Conservation (phyloP, 2,329 filamentous ascomycete genomes). For the Microcyclosporella mali region DNA sequence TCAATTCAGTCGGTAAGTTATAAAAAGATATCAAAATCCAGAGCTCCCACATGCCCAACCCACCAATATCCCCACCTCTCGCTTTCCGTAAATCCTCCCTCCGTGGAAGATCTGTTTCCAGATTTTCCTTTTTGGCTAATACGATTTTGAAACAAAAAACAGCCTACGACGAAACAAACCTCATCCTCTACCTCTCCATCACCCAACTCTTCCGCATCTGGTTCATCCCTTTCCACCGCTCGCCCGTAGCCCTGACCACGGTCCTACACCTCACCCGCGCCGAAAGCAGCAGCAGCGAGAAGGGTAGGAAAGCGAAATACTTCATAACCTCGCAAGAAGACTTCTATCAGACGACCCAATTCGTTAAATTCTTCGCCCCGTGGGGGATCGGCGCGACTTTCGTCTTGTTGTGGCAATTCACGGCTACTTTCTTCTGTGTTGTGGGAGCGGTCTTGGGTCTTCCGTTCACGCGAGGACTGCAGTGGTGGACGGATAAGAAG, state of each 20-base stretch:
- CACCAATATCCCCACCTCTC: no score
- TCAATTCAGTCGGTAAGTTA: slow-evolving; percentile 53
- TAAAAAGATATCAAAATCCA: slow-evolving; percentile 3
- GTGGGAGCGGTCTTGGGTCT: slow-evolving; percentile 48
- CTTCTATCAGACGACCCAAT: slow-evolving; percentile 71
- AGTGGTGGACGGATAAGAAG: slow-evolving; percentile 3
- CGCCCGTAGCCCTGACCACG: slow-evolving; percentile 36
- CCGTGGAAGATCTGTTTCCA: no score
- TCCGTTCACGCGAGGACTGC: slow-evolving; percentile 38
- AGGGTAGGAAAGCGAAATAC: no score
- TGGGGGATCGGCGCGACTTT: slow-evolving; percentile 42
- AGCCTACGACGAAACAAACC: slow-evolving; percentile 63
- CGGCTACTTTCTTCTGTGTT: slow-evolving; percentile 60
- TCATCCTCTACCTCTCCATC: slow-evolving; percentile 67
- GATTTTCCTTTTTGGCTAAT: no score
- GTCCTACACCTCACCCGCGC: slow-evolving; percentile 26
- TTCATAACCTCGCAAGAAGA: slow-evolving; percentile 74
- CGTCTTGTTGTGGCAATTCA: slow-evolving; percentile 58
- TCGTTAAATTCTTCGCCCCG: slow-evolving; percentile 64
- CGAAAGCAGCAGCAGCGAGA: slow-evolving; percentile 5
- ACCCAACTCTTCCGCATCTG: slow-evolving; percentile 71
- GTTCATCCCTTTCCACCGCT: slow-evolving; percentile 67
- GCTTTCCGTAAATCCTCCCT: no score
- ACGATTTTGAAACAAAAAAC: no score
- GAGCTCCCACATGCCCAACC: no score